A percentile compares a stretch with the other conserved stretches of the same genome.
Evolutionary conservation across 2,329 filamentous ascomycete genomes (phyloP).

Genomic region (Arthrobotrys musiformis): DNA sequence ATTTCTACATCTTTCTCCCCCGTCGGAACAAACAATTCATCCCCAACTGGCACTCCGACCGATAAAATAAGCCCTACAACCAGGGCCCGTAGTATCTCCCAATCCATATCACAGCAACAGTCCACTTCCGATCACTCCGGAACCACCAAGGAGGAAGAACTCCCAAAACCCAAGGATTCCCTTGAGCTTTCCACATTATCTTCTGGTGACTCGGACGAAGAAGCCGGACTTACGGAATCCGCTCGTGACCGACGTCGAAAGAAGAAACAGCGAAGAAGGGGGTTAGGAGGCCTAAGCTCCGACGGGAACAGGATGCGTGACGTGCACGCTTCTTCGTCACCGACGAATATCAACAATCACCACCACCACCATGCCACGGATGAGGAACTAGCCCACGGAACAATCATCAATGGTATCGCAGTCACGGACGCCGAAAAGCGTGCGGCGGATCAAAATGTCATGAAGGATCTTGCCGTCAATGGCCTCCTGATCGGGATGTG

Average conservation of each 20-base stretch:
- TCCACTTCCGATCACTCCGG: conserved; percentile 22
- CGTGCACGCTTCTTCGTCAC: conserved; percentile 69
- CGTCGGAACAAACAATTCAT: conserved; percentile 17
- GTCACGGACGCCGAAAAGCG: conserved; percentile 72
- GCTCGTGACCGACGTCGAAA: conserved; percentile 74
- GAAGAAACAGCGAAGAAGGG: conserved; percentile 64
- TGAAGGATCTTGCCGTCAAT: conserved; percentile 78
- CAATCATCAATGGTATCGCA: conserved; percentile 64
- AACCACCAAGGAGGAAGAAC: conserved; percentile 23
- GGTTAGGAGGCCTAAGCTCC: conserved; percentile 59
- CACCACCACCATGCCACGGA: conserved; percentile 63
- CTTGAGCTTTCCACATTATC: conserved; percentile 49
- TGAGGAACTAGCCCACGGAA: conserved; percentile 44
- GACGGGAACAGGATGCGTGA: conserved; percentile 74
- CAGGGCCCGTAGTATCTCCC: conserved; percentile 33
- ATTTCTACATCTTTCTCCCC: conserved; percentile 50
- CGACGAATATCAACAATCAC: conserved; percentile 65
- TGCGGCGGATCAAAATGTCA: conserved; percentile 78
- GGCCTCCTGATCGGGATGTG: conserved; percentile 83
- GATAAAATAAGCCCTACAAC: conserved; percentile 40
- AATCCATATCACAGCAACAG: conserved; percentile 29
- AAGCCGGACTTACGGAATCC: conserved; percentile 79
- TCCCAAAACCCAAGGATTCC: conserved; percentile 19
- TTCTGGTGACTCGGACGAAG: conserved; percentile 72
- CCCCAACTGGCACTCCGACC: conserved; percentile 34